phyloP scores from a whole-genome alignment of 164 flowering plant species.

The Dillenia turbinata region DNA sequence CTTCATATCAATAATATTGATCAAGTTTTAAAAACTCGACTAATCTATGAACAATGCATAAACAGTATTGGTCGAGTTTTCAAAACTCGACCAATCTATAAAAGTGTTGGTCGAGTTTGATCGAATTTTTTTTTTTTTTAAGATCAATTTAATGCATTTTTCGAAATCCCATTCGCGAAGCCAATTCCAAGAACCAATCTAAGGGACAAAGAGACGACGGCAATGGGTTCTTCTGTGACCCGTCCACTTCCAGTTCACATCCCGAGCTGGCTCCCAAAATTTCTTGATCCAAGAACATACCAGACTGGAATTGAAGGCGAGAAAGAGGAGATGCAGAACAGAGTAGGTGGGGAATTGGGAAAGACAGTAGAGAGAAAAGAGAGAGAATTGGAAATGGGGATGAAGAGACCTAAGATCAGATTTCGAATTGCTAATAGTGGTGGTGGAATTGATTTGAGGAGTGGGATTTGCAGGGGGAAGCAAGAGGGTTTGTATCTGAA shows the following conservation, averaged over 20 bases:
- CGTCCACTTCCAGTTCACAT: constrained; percentile 13
- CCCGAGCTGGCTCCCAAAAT: constrained; percentile 30
- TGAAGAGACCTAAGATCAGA: constrained; percentile 28
- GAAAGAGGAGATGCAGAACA: background rate
- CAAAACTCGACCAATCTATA: no score
- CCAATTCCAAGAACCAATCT: constrained; percentile 18
- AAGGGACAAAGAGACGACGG: background rate
- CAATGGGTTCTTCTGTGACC: no score
- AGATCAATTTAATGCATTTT: no score
- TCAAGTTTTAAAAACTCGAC: no score
- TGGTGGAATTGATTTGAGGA: constrained; percentile 7
- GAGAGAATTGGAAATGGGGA: background rate
- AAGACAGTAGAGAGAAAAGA: background rate
- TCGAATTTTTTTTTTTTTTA: no score
- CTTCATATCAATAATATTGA: no score
- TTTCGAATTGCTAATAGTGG: constrained; percentile 18
- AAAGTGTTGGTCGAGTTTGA: no score
- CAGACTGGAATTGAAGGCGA: background rate
- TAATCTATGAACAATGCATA: no score
- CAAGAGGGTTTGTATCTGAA: constrained; percentile 5
- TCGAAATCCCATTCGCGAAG: constrained; percentile 53
- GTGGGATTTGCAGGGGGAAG: constrained; percentile 19
- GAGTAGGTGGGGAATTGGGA: background rate
- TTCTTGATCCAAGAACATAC: constrained; percentile 22
- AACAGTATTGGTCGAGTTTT: no score